These are phyloP conservation scores for Penicillium sp. DNA, from an alignment of 2,329 filamentous ascomycete genomes.

Conservation along the genomic window DNA sequence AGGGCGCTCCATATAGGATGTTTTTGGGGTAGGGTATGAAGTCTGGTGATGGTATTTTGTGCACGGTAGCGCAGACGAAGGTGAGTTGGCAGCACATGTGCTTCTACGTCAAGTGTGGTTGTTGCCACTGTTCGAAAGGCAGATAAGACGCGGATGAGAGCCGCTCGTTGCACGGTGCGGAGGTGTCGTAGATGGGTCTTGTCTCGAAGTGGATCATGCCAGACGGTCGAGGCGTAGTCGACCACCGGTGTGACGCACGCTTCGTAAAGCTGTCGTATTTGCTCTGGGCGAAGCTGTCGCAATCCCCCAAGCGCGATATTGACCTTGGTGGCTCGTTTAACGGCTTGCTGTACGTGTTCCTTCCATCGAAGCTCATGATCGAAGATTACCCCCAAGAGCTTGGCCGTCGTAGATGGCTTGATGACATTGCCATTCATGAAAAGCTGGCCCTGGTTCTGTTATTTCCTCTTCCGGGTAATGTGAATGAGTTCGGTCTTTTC, in stretches of 20 bases:
- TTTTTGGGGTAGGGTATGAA: too few species aligned
- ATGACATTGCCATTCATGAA: constrained; percentile 17
- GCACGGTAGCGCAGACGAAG: too few species aligned
- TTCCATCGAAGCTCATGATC: constrained; percentile 11
- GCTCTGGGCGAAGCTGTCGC: constrained; percentile 20
- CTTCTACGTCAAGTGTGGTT: not conserved
- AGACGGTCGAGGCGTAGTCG: constrained; percentile 18
- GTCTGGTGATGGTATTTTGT: too few species aligned
- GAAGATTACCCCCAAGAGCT: constrained; percentile 29
- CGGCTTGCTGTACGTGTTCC: too few species aligned
- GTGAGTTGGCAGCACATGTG: too few species aligned
- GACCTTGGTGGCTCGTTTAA: too few species aligned
- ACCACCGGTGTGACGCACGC: constrained; percentile 23
- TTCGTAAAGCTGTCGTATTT: constrained; percentile 28
- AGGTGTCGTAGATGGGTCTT: too few species aligned
- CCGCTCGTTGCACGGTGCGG: constrained; percentile 16
- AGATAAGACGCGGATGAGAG: constrained; percentile 23
- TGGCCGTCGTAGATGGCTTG: constrained; percentile 17
- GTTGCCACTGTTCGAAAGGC: constrained; percentile 19
- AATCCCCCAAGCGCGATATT: constrained; percentile 12
- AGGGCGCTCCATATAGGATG: too few species aligned
- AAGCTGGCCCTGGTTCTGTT: constrained; percentile 18
- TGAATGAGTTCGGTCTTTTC: constrained; percentile 34
- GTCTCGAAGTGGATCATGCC: too few species aligned
- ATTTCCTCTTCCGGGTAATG: constrained; percentile 23